Base-by-base conservation (phyloP, 768 basidiomycete species). In the Candolleomyces aberdarensis region DNA sequence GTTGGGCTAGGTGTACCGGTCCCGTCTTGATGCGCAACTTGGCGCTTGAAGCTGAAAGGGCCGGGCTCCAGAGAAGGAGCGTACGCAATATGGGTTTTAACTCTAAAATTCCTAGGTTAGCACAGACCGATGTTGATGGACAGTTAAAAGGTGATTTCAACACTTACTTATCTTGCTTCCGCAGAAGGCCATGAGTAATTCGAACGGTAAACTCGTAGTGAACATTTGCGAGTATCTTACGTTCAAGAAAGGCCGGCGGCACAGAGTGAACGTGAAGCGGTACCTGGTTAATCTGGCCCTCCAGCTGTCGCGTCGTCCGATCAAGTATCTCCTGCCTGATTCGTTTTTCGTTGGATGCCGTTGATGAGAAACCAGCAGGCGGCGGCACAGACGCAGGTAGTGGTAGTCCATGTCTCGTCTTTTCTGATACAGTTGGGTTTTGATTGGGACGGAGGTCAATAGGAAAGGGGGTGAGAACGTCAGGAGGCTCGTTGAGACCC, bases 221-320 rank as follows among this genome's bases (percentile, higher is more conserved):
- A 4, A 74, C 60, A 48, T 63, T 72, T 14, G 57, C 71, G n/a
- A 63, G 63, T 3, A 62, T 60, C 1, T 58, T 53, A 20, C 65
- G 67, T 48, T 74, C 73, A 1, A 63, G 60, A 51, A 73, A 73
- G 2, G 72, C 66, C 26, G 72, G 66, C 5, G 72, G 70, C 22
- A 55, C 15, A 31, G 32, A 15, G 5, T 32, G 40, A 11, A 55
- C 40, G 26, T 31, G 53, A 29, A 15, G 53, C 11, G n/a, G 11
- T 29, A 20, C 53, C 20, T 1, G 10, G 3, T 1, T 10, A 2
- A 3, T 10, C 5, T 17, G 15, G 20, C 48, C 48, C 48, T 49
- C 48, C 48, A 49, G 20, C 20, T 22, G 14, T 19, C 8, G 48
- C 15, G 15, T 14, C 22, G 48, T 19, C 22, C 8, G n/a, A 3